Evolutionary conservation across 2,329 filamentous ascomycete species (phyloP).

Genomic region (Penicillium sp.): DNA sequence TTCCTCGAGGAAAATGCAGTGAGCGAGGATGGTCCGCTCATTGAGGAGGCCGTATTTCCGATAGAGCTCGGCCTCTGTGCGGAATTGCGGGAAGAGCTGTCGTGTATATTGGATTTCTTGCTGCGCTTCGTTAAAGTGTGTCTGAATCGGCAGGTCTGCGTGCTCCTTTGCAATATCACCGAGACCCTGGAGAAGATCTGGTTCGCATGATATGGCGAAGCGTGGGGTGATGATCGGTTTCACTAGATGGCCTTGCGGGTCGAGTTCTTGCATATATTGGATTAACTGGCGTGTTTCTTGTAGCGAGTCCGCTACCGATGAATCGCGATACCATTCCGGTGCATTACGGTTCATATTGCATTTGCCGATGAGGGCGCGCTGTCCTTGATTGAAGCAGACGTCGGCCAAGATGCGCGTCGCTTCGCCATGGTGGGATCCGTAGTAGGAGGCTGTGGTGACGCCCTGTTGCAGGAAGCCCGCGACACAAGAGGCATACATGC

Average conservation of each 20-base stretch:
- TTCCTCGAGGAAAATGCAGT: conserved; percentile 66
- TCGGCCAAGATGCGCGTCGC: conserved; percentile 39
- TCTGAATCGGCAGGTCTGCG: conserved; percentile 62
- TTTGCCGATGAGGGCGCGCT: conserved; percentile 42
- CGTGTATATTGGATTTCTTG: conserved; percentile 63
- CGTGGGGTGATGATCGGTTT: conserved; percentile 61
- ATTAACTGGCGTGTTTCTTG: conserved; percentile 57
- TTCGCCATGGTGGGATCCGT: conserved; percentile 36
- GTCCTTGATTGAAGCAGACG: conserved; percentile 36
- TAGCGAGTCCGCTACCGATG: conserved; percentile 52
- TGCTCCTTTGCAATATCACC: conserved; percentile 58
- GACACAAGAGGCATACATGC: conserved; percentile 59
- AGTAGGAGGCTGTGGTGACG: conserved; percentile 43
- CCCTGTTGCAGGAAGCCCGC: conserved; percentile 62
- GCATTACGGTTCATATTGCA: conserved; percentile 45
- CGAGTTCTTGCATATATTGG: conserved; percentile 51
- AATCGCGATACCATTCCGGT: conserved; percentile 60
- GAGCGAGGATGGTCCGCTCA: conserved; percentile 64
- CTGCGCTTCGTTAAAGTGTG: conserved; percentile 69
- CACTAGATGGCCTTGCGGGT: conserved; percentile 51
- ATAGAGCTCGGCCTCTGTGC: conserved; percentile 65
- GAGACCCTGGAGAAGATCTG: conserved; percentile 59
- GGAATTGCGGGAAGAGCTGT: conserved; percentile 60
- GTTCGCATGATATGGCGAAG: conserved; percentile 65
- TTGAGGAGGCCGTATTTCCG: conserved; percentile 59